Evolutionary conservation across 805 yeast genomes (phyloP).

Genomic region (Metschnikowia baotianmanensis): DNA sequence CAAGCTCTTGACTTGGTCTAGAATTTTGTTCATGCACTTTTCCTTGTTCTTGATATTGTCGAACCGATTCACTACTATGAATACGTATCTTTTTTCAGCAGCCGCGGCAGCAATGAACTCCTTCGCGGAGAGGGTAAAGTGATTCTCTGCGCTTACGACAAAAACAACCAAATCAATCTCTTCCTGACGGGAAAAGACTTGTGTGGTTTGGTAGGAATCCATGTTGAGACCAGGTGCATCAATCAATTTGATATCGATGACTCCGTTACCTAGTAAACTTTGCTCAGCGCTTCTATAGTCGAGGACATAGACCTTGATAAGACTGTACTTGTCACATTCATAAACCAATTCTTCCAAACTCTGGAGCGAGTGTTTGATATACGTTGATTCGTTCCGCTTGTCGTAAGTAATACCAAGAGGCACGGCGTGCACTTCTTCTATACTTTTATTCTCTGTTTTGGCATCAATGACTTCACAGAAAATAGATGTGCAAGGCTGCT

Average conservation of each 20-base stretch:
- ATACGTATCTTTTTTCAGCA: slow-evolving; percentile 84
- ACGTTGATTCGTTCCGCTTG: slow-evolving; percentile 62
- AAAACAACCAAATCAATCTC: slow-evolving; percentile 95
- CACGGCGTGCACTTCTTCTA: slow-evolving; percentile 94
- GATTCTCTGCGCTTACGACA: slow-evolving; percentile 95
- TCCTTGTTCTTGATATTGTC: slow-evolving; percentile 82
- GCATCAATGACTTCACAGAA: slow-evolving; percentile 94
- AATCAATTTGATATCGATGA: slow-evolving; percentile 85
- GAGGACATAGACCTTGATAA: slow-evolving; percentile 77
- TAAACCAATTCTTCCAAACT: slow-evolving; percentile 70
- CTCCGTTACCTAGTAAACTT: slow-evolving; percentile 81
- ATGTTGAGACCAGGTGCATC: slow-evolving; percentile 97
- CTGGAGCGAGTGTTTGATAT: slow-evolving; percentile 49
- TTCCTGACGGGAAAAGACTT: slow-evolving; percentile 92
- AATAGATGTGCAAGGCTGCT: slow-evolving; percentile 95
- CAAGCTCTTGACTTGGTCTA: slow-evolving; percentile 79
- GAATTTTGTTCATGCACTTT: slow-evolving; percentile 70
- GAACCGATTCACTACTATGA: slow-evolving; percentile 90
- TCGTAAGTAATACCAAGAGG: slow-evolving; percentile 53
- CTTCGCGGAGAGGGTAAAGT: slow-evolving; percentile 88
- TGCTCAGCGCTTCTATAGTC: slow-evolving; percentile 68
- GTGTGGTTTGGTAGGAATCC: slow-evolving; percentile 92
- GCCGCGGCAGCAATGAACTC: slow-evolving; percentile 92
- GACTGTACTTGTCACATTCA: slow-evolving; percentile 64
- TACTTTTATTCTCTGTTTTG: slow-evolving; percentile 57